Conservation (phyloP, 441 rosid genomes). For the Erodium texanum region DNA sequence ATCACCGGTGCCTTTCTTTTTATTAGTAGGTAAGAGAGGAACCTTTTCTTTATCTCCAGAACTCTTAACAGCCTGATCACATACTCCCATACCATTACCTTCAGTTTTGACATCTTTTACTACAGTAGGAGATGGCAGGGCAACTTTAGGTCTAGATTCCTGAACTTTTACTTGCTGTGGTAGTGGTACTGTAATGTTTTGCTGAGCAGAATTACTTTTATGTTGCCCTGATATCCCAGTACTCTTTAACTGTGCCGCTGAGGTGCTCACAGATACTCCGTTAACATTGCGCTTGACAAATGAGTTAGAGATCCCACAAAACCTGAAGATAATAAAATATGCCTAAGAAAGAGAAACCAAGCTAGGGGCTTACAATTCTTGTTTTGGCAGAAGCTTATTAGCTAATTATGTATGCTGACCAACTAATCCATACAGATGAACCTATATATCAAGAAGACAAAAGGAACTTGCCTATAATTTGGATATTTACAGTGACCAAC, state of each 20-base stretch:
- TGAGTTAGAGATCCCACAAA: constrained; percentile 61
- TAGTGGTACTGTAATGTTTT: constrained; percentile 22
- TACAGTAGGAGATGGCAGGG: constrained; percentile 22
- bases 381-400: background rate
- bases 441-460: background rate
- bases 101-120: constrained; percentile 35
- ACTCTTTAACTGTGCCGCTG: constrained; percentile 28
- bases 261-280: constrained; percentile 27
- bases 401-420: background rate
- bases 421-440: background rate
- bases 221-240: constrained; percentile 26
- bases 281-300: constrained; percentile 45
- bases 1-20: constrained; percentile 33
- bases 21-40: constrained; percentile 25
- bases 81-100: constrained; percentile 23
- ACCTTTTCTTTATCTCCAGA: constrained; percentile 34
- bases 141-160: constrained; percentile 32
- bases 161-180: constrained; percentile 30
- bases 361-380: background rate
- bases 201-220: constrained; percentile 21
- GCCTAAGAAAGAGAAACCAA: constrained; percentile 12
- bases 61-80: background rate
- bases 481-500: background rate
- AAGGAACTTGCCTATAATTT: background rate
- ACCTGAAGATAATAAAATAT: constrained; percentile 36